Percentiles rank a stretch among this genome's conserved stretches.
These are phyloP conservation scores for Leccinum longicurvipes DNA, from an alignment of 768 basidiomycete genomes.

Conservation along the genomic window DNA sequence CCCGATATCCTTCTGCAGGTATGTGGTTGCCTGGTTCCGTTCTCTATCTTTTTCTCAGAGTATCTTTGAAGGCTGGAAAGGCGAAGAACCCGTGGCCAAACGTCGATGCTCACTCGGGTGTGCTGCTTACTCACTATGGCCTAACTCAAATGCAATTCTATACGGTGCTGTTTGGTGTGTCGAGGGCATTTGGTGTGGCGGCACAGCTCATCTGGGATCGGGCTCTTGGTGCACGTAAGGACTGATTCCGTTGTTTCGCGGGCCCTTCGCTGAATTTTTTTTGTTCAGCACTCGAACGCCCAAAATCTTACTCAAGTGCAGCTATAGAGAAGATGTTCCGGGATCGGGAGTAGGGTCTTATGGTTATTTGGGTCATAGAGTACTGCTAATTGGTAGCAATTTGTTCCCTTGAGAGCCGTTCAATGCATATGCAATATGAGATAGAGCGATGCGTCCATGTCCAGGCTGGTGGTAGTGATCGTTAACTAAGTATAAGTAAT, in stretches of 20 bases:
- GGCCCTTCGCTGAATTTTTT: not conserved
- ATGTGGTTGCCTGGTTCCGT: conserved; percentile 2
- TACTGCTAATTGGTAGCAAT: not conserved
- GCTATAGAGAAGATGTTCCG: conserved; percentile 79
- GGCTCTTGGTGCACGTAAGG: conserved; percentile 85
- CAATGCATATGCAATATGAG: not conserved
- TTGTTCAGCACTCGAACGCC: conserved; percentile 74
- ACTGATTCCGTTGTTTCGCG: not conserved
- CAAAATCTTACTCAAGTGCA: conserved; percentile 85
- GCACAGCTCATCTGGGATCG: conserved; percentile 93
- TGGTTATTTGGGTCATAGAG: not conserved
- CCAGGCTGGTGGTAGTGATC: conserved; percentile 14
- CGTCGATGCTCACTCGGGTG: conserved; percentile 96
- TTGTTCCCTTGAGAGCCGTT: not conserved
- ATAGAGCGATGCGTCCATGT: not conserved
- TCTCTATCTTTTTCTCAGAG: not conserved
- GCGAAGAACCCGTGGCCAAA: conserved; percentile 97
- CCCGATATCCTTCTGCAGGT: conserved; percentile 88
- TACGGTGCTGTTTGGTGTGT: conserved; percentile 95
- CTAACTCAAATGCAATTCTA: conserved; percentile 92
- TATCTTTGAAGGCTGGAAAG: conserved; percentile 64
- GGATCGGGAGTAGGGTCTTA: conserved; percentile 25
- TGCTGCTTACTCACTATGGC: conserved; percentile 81
- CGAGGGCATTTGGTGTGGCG: conserved; percentile 88
- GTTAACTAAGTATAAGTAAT: too few relatives aligned